Conservation (phyloP, 2,329 filamentous ascomycete genomes). For the Cladosporium colombiae region DNA sequence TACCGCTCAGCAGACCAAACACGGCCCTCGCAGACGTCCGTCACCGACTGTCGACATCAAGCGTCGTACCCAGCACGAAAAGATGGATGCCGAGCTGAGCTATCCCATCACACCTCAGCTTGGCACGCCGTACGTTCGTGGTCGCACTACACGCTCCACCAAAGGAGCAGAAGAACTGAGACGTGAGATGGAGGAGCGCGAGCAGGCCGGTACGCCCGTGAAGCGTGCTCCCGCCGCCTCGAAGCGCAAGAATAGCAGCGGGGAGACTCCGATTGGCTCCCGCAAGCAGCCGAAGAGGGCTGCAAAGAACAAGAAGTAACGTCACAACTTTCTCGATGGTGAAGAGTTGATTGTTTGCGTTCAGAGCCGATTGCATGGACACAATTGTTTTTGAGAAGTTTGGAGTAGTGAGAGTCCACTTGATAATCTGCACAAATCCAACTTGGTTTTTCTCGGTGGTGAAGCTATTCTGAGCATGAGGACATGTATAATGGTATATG, state of each 20-base stretch:
- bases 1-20: not conserved
- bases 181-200: not conserved
- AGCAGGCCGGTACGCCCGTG: not conserved
- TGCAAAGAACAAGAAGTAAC: not conserved
- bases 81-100: not conserved
- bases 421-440: not conserved
- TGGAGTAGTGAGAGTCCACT: not conserved
- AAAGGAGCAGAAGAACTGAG: not conserved
- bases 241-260: not conserved
- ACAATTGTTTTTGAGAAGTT: not conserved
- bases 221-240: not conserved
- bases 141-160: conserved; percentile 1
- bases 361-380: not conserved
- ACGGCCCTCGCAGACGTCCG: not conserved
- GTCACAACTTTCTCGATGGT: not conserved
- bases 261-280: not conserved
- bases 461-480: not conserved
- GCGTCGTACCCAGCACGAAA: not conserved
- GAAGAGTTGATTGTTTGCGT: not conserved
- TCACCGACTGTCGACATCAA: not conserved
- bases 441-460: not conserved
- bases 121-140: not conserved
- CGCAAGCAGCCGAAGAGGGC: conserved; percentile 6
- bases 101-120: not conserved
- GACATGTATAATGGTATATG: not conserved